Conservation (phyloP, 2,329 filamentous ascomycete genomes). For the Aspergillus tanneri region DNA sequence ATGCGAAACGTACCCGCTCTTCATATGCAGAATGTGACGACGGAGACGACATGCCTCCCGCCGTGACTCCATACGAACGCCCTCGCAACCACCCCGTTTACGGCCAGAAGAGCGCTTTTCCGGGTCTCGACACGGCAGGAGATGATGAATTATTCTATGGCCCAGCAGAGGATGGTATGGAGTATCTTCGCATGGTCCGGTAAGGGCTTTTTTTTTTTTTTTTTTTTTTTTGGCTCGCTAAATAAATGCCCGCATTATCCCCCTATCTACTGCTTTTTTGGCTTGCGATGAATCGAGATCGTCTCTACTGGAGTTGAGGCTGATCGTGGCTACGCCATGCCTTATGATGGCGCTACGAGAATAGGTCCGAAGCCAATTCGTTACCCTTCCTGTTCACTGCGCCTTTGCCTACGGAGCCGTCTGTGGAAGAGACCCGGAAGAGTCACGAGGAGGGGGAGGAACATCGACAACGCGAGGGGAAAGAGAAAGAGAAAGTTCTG, state of each 20-base stretch:
- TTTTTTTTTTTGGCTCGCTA: slow-evolving; percentile 20
- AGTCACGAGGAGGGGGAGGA: background rate
- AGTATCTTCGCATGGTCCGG: slow-evolving; percentile 70
- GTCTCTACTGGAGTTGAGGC: slow-evolving; percentile 7
- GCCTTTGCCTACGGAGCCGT: slow-evolving; percentile 43
- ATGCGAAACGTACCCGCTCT: slow-evolving; percentile 33
- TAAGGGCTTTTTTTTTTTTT: slow-evolving; percentile 49
- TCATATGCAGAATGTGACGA: slow-evolving; percentile 30
- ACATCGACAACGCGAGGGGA: slow-evolving; percentile 37
- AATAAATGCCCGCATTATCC: slow-evolving; percentile 15
- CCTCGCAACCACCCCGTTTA: slow-evolving; percentile 61
- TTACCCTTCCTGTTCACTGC: slow-evolving; percentile 72
- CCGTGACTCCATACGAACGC: slow-evolving; percentile 31
- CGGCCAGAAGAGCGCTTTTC: slow-evolving; percentile 71
- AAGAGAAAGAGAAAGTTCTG: background rate
- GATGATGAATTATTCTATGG: slow-evolving; percentile 64
- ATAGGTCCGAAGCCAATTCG: slow-evolving; percentile 70
- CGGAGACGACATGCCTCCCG: slow-evolving; percentile 22
- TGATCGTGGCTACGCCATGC: slow-evolving; percentile 13
- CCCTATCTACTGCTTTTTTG: slow-evolving; percentile 11
- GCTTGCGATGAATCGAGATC: slow-evolving; percentile 13
- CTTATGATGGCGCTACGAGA: background rate
- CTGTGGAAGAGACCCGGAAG: slow-evolving; percentile 1
- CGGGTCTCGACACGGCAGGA: slow-evolving; percentile 53
- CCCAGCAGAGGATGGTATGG: slow-evolving; percentile 65